A percentile compares a stretch with the other conserved stretches of the same genome.
Evolutionary conservation across 2,329 filamentous ascomycete species (phyloP).

Genomic region (Colletotrichum sidae): DNA sequence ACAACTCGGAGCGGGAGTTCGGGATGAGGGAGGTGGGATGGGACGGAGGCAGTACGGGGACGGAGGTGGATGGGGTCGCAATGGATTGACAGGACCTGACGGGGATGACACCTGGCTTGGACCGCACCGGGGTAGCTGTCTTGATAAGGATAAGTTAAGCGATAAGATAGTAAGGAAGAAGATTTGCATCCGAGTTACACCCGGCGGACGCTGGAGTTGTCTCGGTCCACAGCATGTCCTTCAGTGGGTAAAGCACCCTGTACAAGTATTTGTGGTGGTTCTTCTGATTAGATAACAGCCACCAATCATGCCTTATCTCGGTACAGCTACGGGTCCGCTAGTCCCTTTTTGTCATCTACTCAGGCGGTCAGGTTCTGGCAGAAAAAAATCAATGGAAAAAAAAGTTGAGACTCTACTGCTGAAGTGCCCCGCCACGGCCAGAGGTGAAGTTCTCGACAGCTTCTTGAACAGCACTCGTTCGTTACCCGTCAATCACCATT

Average conservation of each 20-base stretch:
- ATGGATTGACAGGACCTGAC: slow-evolving; percentile 8
- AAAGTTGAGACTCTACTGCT: slow-evolving; percentile 43
- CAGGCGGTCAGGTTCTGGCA: slow-evolving; percentile 39
- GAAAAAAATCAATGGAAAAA: slow-evolving; percentile 45
- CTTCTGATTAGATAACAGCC: slow-evolving; percentile 27
- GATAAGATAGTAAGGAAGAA: not conserved
- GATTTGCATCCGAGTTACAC: too few relatives aligned
- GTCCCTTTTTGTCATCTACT: slow-evolving; percentile 18
- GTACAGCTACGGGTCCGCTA: not conserved
- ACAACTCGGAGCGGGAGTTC: slow-evolving; percentile 24
- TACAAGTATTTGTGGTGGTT: slow-evolving; percentile 20
- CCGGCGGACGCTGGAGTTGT: not conserved
- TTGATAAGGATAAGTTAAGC: not conserved
- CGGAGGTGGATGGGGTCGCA: slow-evolving; percentile 5
- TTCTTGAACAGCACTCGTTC: slow-evolving; percentile 34
- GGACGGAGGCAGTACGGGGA: slow-evolving; percentile 23
- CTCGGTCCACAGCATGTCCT: slow-evolving; percentile 19
- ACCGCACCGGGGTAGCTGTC: slow-evolving; percentile 32
- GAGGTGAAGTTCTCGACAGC: slow-evolving; percentile 28
- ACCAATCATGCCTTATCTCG: slow-evolving; percentile 9
- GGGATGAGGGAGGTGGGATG: slow-evolving; percentile 23
- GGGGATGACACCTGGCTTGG: slow-evolving; percentile 43
- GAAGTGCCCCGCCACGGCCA: slow-evolving; percentile 46
- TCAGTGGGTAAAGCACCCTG: slow-evolving; percentile 31
- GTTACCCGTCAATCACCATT: slow-evolving; percentile 39